Conservation (phyloP, 176 grass and related monocot genomes). For the Metroxylon sagu region DNA sequence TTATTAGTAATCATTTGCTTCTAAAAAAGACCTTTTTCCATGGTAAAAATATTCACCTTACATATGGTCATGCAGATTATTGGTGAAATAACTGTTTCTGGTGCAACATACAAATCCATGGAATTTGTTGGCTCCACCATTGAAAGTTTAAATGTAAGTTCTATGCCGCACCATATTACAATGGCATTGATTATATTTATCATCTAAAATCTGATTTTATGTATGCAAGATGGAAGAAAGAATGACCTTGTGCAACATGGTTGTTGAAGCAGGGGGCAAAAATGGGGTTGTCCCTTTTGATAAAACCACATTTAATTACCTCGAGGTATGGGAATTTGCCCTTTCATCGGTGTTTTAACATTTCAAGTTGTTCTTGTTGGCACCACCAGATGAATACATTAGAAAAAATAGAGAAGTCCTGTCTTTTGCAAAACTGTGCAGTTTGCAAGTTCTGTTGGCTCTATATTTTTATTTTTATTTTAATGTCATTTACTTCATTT, state of each 20-base stretch:
- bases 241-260: slow-evolving; percentile 96
- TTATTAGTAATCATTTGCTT: too few relatives aligned
- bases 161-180: slow-evolving; percentile 8
- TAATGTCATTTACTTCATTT: slow-evolving; percentile 1
- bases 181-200: background rate
- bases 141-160: slow-evolving; percentile 61
- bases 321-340: slow-evolving; percentile 42
- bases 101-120: slow-evolving; percentile 94
- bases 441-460: too few relatives aligned
- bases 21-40: background rate
- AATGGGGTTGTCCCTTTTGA: slow-evolving; percentile 82
- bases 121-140: slow-evolving; percentile 72
- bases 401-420: too few relatives aligned
- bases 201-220: slow-evolving; percentile 10
- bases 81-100: slow-evolving; percentile 80
- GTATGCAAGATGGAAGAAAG: slow-evolving; percentile 80
- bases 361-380: background rate
- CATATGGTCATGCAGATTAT: slow-evolving; percentile 53
- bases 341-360: background rate
- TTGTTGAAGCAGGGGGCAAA: slow-evolving; percentile 87
- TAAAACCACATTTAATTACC: slow-evolving; percentile 85
- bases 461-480: background rate
- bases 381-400: too few relatives aligned
- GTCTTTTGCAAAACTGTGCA: too few relatives aligned
- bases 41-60: background rate